A percentile compares a stretch with the other conserved stretches of the same genome.
phyloP scores from a whole-genome alignment of 148 eudicot species.

The Mesembryanthemum crystallinum region DNA sequence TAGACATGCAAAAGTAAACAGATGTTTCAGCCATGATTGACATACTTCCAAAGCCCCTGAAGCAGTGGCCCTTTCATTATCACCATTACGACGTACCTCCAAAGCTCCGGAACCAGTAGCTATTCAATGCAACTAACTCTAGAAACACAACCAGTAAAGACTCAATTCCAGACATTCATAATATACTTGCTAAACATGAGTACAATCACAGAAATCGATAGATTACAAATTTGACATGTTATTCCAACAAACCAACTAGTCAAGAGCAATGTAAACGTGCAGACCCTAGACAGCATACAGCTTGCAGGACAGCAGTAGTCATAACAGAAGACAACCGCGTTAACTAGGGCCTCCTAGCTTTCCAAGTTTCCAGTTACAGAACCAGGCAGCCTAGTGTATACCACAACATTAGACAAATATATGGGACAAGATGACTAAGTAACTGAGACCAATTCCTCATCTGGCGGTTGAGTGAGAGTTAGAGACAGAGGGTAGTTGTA shows the following conservation, averaged over 20 bases:
- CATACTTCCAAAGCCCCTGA: no score
- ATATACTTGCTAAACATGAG: background rate
- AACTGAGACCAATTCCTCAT: constrained; percentile 56
- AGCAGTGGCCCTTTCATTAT: no score
- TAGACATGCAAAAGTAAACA: no score
- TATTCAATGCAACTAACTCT: no score
- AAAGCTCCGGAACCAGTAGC: no score
- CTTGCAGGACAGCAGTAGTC: constrained; percentile 70
- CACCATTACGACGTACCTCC: no score
- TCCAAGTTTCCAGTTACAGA: constrained; percentile 75
- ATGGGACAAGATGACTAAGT: constrained; percentile 58
- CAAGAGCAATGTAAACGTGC: background rate
- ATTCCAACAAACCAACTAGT: background rate
- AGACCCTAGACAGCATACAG: constrained; percentile 43
- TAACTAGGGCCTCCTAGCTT: constrained; percentile 96
- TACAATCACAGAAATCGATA: background rate
- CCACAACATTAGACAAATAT: constrained; percentile 54
- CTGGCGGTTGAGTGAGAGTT: no score
- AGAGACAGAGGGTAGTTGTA: no score
- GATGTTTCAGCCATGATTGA: no score
- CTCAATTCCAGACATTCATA: background rate
- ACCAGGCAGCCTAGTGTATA: constrained; percentile 54
- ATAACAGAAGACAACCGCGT: constrained; percentile 65
- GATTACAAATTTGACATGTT: background rate
- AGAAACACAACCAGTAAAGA: no score